A percentile compares a stretch with the other conserved stretches of the same genome.
These are phyloP conservation scores for Bryopsis sp. DNA, from an alignment of 139 green algal species.

Conservation along the genomic window DNA sequence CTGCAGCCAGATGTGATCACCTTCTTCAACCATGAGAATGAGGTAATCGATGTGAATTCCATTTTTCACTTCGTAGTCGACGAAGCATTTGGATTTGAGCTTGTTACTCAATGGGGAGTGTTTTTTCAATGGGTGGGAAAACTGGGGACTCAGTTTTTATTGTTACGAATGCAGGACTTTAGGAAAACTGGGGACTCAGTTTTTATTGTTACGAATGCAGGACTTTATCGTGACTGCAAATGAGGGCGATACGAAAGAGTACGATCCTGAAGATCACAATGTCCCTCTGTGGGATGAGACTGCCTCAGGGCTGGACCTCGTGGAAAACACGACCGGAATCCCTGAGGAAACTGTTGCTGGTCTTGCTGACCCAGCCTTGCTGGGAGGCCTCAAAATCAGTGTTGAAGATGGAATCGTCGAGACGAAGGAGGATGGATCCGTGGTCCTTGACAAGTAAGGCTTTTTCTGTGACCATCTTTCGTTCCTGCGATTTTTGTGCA, in stretches of 20 bases:
- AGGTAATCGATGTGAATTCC: not conserved
- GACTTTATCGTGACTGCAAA: constrained; percentile 21
- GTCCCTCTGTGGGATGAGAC: constrained; percentile 9
- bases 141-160: too few species aligned
- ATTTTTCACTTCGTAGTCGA: not conserved
- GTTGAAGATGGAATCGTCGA: constrained; percentile 9
- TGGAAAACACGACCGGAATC: not conserved
- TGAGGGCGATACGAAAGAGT: constrained; percentile 23
- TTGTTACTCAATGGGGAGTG: too few species aligned
- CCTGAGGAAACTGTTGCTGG: constrained; percentile 2
- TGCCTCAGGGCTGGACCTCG: constrained; percentile 2
- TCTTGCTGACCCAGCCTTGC: not conserved
- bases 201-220: too few species aligned
- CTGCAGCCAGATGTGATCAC: constrained; percentile 17
- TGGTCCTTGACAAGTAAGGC: not conserved
- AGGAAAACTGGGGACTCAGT: too few species aligned
- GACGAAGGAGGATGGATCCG: not conserved
- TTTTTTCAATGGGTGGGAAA: too few species aligned
- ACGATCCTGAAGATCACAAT: constrained; percentile 2
- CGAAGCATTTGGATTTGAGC: not conserved
- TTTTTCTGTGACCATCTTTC: not conserved
- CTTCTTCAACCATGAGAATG: constrained; percentile 9
- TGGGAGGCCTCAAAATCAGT: not conserved
- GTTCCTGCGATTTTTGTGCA: not conserved
- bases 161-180: too few species aligned